Percentiles rank a stretch among this genome's conserved stretches.
These are phyloP conservation scores for Daldinia caldariorum DNA, from an alignment of 495 filamentous ascomycete species.

Conservation along the genomic window DNA sequence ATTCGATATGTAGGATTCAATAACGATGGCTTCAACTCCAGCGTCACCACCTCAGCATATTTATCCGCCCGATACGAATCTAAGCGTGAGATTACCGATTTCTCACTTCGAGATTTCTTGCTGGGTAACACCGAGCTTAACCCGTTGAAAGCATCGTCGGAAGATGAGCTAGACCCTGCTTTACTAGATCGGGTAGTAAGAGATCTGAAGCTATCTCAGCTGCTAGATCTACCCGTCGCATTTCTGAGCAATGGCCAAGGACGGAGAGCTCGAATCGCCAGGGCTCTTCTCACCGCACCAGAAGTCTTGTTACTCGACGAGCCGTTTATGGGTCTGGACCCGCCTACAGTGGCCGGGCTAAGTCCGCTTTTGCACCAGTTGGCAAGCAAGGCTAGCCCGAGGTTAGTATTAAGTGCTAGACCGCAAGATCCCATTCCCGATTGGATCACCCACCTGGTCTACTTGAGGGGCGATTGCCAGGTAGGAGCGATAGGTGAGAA, in stretches of 20 bases:
- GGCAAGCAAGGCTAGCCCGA: slow-evolving; percentile 69
- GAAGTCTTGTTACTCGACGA: slow-evolving; percentile 90
- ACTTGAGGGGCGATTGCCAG: slow-evolving; percentile 68
- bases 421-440: slow-evolving; percentile 86
- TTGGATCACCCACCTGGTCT: slow-evolving; percentile 86
- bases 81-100: slow-evolving; percentile 83
- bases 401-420: slow-evolving; percentile 78
- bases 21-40: slow-evolving; percentile 60
- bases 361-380: slow-evolving; percentile 74
- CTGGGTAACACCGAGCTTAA: slow-evolving; percentile 82
- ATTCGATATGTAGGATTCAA: slow-evolving; percentile 88
- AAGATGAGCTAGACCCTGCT: slow-evolving; percentile 59
- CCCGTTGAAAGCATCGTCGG: slow-evolving; percentile 55
- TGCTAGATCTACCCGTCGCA: slow-evolving; percentile 81
- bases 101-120: slow-evolving; percentile 81
- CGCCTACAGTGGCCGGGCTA: slow-evolving; percentile 73
- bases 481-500: slow-evolving; percentile 67
- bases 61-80: slow-evolving; percentile 94
- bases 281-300: slow-evolving; percentile 79
- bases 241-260: slow-evolving; percentile 95
- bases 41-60: slow-evolving; percentile 72
- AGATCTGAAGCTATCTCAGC: slow-evolving; percentile 69
- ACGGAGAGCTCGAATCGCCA: slow-evolving; percentile 84
- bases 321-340: slow-evolving; percentile 97
- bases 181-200: slow-evolving; percentile 68